Evolutionary conservation across 345 rosid genomes (phyloP), one percentile per base, ranked within the genome.

Genomic region (Aurinia saxatilis): DNA sequence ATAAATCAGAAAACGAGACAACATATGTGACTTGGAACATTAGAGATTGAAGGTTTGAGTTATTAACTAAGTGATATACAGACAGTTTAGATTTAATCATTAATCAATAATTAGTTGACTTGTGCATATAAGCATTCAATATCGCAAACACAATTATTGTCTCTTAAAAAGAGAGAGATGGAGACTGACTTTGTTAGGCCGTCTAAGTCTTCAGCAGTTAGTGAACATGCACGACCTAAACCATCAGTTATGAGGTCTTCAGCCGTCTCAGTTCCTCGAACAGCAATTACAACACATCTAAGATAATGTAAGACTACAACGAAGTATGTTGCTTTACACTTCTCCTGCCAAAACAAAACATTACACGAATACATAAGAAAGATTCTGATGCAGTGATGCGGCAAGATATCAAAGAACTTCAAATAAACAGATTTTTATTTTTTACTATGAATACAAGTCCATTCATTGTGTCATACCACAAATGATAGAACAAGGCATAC

Each of bases 221-320:
- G 85, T 25, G 77, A 66, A 65, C 86, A 76, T 5, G 84, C 96
- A 70, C 68, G 79, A 42, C 96, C 91, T 71, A 89, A 82, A 50
- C 95, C 95, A 68, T 92, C 98, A 17, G 86, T 92, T 67, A 92
- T 87, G 73, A 92, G 96, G 70, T 92, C 98, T 75, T 92, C 98
- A 17, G 91, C 86, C 23, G 95, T 84, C 82, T 92, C 96, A 35
- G 96, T 92, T 77, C 98, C 96, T 58, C 95, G 84, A 52, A 92
- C 81, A 62, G 95, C 79, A 75, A 92, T 73, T 10, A 92, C 95
- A 46, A 92, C 81, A 38, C 84, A 71, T 70, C 80, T 76, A 21
- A 78, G 67, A 64, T 89, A 79, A 66, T 89, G 95, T 56, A 86
- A 80, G 70, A 89, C 95, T 57, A 85, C 87, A 72, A 87, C 66